These are phyloP conservation scores for Myxozyma neglecta DNA, from an alignment of 805 yeast genomes.

Conservation along the genomic window DNA sequence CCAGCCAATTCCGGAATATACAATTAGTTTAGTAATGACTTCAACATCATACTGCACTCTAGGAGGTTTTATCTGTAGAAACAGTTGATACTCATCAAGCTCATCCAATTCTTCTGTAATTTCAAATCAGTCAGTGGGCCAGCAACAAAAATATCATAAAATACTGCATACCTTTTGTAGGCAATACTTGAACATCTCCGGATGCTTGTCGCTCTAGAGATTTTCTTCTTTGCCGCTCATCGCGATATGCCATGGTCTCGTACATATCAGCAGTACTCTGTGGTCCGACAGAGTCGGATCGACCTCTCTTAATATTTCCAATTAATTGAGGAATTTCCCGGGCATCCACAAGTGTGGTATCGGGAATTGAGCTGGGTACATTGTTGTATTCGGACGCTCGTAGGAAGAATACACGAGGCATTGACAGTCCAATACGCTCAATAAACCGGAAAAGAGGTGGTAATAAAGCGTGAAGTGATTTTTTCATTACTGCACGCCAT, in stretches of 20 bases:
- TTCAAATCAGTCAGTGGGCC: neutral
- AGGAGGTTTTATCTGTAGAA: conserved; percentile 37
- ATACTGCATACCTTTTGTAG: neutral
- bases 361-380: conserved; percentile 41
- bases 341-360: conserved; percentile 39
- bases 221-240: conserved; percentile 32
- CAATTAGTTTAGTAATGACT: conserved; percentile 70
- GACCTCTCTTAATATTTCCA: conserved; percentile 33
- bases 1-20: conserved; percentile 77
- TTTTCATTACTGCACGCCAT: conserved; percentile 78
- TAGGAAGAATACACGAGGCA: conserved; percentile 45
- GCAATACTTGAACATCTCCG: neutral
- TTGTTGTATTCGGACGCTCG: conserved; percentile 43
- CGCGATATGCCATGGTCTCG: conserved; percentile 42
- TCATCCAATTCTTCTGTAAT: conserved; percentile 9
- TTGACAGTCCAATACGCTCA: conserved; percentile 41
- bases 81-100: conserved; percentile 32
- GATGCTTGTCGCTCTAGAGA: conserved; percentile 13
- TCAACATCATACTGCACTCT: conserved; percentile 65
- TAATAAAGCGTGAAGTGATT: conserved; percentile 56
- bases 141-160: neutral
- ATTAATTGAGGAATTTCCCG: conserved; percentile 39
- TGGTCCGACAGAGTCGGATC: conserved; percentile 45
- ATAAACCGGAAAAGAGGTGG: conserved; percentile 57
- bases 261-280: conserved; percentile 46